Conservation (phyloP, 768 basidiomycete species). For the Epithele typhae region DNA sequence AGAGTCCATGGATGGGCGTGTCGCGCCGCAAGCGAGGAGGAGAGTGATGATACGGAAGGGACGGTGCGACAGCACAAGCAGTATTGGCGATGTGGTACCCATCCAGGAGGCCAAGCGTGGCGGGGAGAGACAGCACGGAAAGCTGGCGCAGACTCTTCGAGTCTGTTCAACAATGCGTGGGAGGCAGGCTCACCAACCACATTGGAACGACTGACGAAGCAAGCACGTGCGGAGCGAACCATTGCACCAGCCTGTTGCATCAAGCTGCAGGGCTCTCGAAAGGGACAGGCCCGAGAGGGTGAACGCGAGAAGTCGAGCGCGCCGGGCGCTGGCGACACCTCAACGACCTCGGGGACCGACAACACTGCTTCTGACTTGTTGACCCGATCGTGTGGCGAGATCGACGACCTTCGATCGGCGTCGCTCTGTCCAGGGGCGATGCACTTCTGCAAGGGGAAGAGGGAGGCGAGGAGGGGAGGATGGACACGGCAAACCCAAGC, state of each 20-base stretch:
- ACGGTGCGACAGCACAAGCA: too few species aligned
- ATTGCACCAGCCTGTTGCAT: conserved; percentile 34
- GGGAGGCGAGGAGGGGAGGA: conserved; percentile 30
- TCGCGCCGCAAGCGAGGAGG: too few species aligned
- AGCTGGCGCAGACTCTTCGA: conserved; percentile 3
- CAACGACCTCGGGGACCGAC: conserved; percentile 9
- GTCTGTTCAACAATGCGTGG: conserved; percentile 40
- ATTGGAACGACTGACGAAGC: conserved; percentile 31
- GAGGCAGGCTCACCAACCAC: conserved; percentile 21
- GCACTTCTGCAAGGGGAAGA: conserved; percentile 22
- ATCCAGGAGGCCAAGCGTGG: too few species aligned
- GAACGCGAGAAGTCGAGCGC: conserved; percentile 20
- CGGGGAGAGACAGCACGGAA: not conserved
- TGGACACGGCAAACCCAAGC: conserved; percentile 23
- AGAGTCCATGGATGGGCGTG: conserved; percentile 1
- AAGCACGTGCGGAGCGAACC: too few species aligned
- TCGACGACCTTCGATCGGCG: conserved; percentile 1
- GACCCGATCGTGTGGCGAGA: not conserved
- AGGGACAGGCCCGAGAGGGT: conserved; percentile 12
- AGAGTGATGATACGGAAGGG: not conserved
- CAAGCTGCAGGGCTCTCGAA: conserved; percentile 32
- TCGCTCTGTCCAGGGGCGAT: conserved; percentile 12
- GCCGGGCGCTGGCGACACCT: conserved; percentile 30
- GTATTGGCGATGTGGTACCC: too few species aligned
- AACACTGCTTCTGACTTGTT: not conserved